Evolutionary conservation across 805 yeast species (phyloP).

Genomic region (Saccharomycopsis schoenii): DNA sequence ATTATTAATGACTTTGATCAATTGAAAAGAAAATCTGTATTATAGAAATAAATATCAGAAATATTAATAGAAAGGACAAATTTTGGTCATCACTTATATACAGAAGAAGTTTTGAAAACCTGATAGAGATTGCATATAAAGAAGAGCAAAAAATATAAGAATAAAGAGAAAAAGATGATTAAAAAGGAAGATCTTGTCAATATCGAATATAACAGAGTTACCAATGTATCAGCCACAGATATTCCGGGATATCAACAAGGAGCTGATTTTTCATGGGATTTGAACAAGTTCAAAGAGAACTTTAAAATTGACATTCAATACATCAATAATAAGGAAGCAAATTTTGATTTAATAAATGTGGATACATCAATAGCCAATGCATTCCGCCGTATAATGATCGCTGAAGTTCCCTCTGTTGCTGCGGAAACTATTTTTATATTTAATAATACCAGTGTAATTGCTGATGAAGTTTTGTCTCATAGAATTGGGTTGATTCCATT

Average conservation of each 20-base stretch:
- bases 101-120: background rate
- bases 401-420: constrained; percentile 95
- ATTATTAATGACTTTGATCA: too few relatives aligned
- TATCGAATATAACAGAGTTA: constrained; percentile 82
- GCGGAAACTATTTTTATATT: constrained; percentile 84
- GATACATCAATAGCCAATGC: constrained; percentile 96
- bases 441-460: constrained; percentile 93
- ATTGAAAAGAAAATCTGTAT: background rate
- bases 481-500: constrained; percentile 90
- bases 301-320: constrained; percentile 61
- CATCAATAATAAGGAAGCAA: constrained; percentile 59
- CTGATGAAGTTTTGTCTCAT: constrained; percentile 94
- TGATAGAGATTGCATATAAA: background rate
- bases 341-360: constrained; percentile 76
- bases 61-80: background rate
- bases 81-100: background rate
- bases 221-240: constrained; percentile 81
- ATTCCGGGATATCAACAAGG: constrained; percentile 76
- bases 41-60: background rate
- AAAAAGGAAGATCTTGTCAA: constrained; percentile 47
- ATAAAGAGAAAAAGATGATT: background rate
- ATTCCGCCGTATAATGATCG: constrained; percentile 90
- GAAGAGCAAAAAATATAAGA: background rate
- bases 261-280: constrained; percentile 69
- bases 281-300: constrained; percentile 62